A percentile compares a stretch with the other conserved stretches of the same genome.
Conservation (phyloP, 768 basidiomycete genomes). For the Tylopilus sp. region DNA sequence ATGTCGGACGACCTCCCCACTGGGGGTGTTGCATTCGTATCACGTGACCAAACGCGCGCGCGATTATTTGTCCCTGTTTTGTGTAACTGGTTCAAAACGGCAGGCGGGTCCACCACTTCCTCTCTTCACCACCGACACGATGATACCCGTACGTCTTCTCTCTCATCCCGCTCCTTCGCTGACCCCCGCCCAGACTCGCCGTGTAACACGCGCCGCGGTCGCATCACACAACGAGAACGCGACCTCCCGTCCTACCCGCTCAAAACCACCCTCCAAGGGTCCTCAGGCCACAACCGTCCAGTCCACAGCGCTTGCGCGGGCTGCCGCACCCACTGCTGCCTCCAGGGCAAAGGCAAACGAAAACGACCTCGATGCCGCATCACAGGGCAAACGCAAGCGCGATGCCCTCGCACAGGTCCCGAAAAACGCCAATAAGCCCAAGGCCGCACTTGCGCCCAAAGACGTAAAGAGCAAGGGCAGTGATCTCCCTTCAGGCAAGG, state of each 20-base stretch:
- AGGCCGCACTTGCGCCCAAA: slow-evolving; percentile 31
- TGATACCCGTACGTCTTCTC: slow-evolving; percentile 41
- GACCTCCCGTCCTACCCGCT: slow-evolving; percentile 58
- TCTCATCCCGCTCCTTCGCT: neutral
- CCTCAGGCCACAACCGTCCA: slow-evolving; percentile 34
- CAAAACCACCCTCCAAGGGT: slow-evolving; percentile 49
- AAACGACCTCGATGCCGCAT: slow-evolving; percentile 43
- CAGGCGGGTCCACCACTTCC: slow-evolving; percentile 25
- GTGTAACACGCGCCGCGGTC: slow-evolving; percentile 57
- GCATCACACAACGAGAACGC: slow-evolving; percentile 64
- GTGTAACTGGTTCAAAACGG: slow-evolving; percentile 35
- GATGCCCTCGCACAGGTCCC: slow-evolving; percentile 71
- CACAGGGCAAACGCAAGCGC: slow-evolving; percentile 68
- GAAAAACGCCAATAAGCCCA: slow-evolving; percentile 45
- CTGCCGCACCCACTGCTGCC: slow-evolving; percentile 38
- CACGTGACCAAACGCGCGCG: slow-evolving; percentile 39
- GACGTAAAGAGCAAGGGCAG: slow-evolving; percentile 57
- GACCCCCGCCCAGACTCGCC: slow-evolving; percentile 48
- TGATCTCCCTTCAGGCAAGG: slow-evolving; percentile 38
- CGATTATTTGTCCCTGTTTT: slow-evolving; percentile 38
- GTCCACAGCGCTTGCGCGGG: slow-evolving; percentile 37
- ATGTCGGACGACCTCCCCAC: slow-evolving; percentile 7
- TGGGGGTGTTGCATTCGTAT: slow-evolving; percentile 11
- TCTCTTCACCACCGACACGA: slow-evolving; percentile 35
- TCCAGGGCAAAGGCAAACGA: slow-evolving; percentile 36